These are phyloP conservation scores for Trichoderma aggressivum DNA, from an alignment of 2,329 filamentous ascomycete species.

Conservation along the genomic window DNA sequence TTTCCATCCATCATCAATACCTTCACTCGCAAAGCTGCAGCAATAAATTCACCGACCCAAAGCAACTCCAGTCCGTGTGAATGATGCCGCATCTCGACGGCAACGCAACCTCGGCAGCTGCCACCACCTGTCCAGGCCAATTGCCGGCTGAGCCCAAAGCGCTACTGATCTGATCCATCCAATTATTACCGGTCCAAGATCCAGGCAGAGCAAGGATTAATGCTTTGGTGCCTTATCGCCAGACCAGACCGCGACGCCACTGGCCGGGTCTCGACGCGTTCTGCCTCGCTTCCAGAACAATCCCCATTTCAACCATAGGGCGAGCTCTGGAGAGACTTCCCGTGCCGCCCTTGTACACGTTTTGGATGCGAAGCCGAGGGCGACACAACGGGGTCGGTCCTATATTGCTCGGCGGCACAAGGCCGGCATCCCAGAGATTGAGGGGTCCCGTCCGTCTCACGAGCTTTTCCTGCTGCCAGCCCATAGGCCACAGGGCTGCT, in stretches of 20 bases:
- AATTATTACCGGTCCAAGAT: background rate
- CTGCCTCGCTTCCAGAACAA: slow-evolving; percentile 23
- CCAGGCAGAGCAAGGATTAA: slow-evolving; percentile 21
- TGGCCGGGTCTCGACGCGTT: slow-evolving; percentile 6
- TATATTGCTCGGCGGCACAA: slow-evolving; percentile 9
- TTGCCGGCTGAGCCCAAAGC: background rate
- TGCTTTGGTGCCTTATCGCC: slow-evolving; percentile 22
- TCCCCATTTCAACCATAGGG: slow-evolving; percentile 8
- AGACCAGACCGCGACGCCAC: slow-evolving; percentile 6
- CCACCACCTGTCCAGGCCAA: background rate
- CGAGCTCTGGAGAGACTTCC: slow-evolving; percentile 18
- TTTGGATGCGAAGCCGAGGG: slow-evolving; percentile 2
- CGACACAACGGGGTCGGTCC: slow-evolving; percentile 1
- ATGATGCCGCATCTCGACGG: background rate
- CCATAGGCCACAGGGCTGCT: background rate
- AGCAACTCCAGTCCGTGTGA: background rate
- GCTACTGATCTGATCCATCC: background rate
- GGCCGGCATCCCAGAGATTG: slow-evolving; percentile 1
- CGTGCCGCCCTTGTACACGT: slow-evolving; percentile 2
- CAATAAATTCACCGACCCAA: background rate
- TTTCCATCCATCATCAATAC: background rate
- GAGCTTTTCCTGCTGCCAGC: background rate
- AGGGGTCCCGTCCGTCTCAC: background rate
- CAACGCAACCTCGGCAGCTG: background rate
- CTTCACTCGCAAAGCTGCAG: background rate